These are phyloP conservation scores for Nepenthes mirabilis DNA, from an alignment of 148 eudicot genomes.

Conservation along the genomic window DNA sequence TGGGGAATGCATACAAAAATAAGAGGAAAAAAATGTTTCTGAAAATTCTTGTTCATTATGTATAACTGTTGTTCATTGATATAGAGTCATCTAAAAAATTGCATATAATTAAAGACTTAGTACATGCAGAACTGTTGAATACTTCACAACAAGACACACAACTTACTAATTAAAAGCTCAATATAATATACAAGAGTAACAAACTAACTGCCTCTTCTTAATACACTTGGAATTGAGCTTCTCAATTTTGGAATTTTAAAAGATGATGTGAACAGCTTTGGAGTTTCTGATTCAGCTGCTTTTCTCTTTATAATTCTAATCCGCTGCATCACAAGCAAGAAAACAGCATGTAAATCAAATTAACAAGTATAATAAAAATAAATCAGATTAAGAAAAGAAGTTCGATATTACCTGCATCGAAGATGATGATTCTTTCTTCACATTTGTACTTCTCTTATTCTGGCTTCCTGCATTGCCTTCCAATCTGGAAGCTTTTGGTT, in stretches of 20 bases:
- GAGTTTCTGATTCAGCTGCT: slow-evolving; percentile 9
- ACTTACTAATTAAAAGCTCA: no score
- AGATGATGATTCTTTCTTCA: slow-evolving; percentile 22
- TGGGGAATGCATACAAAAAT: no score
- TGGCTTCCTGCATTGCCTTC: slow-evolving; percentile 9
- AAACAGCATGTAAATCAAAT: background rate
- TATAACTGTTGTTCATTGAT: no score
- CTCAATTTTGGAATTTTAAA: slow-evolving; percentile 11
- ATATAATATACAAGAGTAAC: no score
- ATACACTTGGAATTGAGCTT: background rate
- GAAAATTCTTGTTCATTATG: no score
- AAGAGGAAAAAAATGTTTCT: no score
- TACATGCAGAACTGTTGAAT: no score
- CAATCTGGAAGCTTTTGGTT: slow-evolving; percentile 4
- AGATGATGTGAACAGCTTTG: slow-evolving; percentile 5
- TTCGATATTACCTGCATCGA: background rate
- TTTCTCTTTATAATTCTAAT: slow-evolving; percentile 11
- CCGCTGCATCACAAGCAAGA: background rate
- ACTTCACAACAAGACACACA: no score
- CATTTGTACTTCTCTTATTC: slow-evolving; percentile 2
- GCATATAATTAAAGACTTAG: no score
- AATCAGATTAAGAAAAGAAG: background rate
- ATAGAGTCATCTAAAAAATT: no score
- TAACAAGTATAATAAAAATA: background rate
- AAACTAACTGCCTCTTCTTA: no score